These are phyloP conservation scores for Leucoagaricus sp. DNA, from an alignment of 1,284 basidiomycete species.

Conservation along the genomic window DNA sequence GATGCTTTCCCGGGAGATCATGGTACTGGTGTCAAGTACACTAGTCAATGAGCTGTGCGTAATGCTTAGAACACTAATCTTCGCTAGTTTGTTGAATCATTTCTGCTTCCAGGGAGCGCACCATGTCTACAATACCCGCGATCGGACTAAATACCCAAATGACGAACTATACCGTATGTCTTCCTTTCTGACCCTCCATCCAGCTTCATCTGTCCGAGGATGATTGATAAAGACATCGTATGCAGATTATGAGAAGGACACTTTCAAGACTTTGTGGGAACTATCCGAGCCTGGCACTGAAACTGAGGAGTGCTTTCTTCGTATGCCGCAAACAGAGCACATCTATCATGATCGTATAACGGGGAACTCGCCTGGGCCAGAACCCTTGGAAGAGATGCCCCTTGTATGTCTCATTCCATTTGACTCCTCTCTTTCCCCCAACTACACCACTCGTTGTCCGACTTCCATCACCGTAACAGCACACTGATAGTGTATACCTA, in stretches of 20 bases:
- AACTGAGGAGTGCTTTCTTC: conserved; percentile 63
- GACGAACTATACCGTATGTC: conserved; percentile 9
- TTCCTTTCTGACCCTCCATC: no score
- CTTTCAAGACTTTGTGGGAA: conserved; percentile 72
- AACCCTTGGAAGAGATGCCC: conserved; percentile 59
- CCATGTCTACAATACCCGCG: conserved; percentile 58
- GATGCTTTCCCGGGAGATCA: conserved; percentile 67
- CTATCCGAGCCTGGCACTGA: conserved; percentile 58
- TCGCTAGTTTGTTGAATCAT: conserved; percentile 8
- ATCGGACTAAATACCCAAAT: conserved; percentile 42
- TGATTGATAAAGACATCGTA: background rate
- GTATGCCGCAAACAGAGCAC: conserved; percentile 63
- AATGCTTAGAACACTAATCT: conserved; percentile 23
- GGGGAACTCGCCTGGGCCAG: conserved; percentile 35
- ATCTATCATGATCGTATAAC: conserved; percentile 29
- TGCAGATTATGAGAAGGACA: conserved; percentile 67
- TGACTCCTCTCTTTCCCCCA: background rate
- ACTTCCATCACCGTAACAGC: background rate
- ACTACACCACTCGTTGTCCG: background rate
- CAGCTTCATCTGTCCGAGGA: background rate
- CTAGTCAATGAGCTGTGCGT: conserved; percentile 78
- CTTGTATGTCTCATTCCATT: conserved; percentile 42
- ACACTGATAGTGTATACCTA: no score
- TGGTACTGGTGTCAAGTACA: conserved; percentile 61
- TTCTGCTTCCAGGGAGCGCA: conserved; percentile 52